A percentile compares a stretch with the other conserved stretches of the same genome.
Conservation (phyloP, 129 eudicot species). For the Logfia minima region DNA sequence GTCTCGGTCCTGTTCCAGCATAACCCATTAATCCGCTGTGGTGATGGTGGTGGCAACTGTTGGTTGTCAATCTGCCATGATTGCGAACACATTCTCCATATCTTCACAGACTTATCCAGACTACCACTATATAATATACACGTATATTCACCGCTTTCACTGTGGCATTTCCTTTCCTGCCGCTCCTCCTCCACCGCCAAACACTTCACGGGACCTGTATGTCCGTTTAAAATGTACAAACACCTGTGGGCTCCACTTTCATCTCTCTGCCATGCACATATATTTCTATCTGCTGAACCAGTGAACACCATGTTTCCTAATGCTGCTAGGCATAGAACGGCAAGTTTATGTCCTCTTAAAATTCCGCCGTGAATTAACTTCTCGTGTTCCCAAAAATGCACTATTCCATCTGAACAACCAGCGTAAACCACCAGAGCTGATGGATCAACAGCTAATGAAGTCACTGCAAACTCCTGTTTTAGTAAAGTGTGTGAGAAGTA, state of each 20-base stretch:
- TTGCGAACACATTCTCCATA: conserved; percentile 57
- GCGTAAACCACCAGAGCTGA: conserved; percentile 38
- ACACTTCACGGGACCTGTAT: conserved; percentile 80
- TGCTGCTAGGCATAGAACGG: conserved; percentile 60
- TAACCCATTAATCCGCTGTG: conserved; percentile 25
- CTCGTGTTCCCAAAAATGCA: conserved; percentile 63
- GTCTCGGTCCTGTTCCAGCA: neutral
- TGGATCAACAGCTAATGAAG: conserved; percentile 54
- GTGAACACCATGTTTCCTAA: conserved; percentile 54
- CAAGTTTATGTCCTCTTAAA: conserved; percentile 66
- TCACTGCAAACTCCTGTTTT: conserved; percentile 72
- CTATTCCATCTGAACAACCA: conserved; percentile 75
- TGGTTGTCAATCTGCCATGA: conserved; percentile 7
- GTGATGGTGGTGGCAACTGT: conserved; percentile 33
- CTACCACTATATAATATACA: conserved; percentile 67
- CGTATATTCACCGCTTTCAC: conserved; percentile 8
- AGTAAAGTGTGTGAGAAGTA: conserved; percentile 54
- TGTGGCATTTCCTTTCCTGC: neutral
- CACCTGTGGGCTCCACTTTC: conserved; percentile 38
- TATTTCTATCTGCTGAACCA: conserved; percentile 68
- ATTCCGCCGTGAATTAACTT: conserved; percentile 45
- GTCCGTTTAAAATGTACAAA: conserved; percentile 61
- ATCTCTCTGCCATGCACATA: conserved; percentile 71
- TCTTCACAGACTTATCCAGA: conserved; percentile 70
- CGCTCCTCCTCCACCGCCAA: conserved; percentile 61